Base-by-base conservation (phyloP, 306 rosid species). In the Urtica urens region DNA sequence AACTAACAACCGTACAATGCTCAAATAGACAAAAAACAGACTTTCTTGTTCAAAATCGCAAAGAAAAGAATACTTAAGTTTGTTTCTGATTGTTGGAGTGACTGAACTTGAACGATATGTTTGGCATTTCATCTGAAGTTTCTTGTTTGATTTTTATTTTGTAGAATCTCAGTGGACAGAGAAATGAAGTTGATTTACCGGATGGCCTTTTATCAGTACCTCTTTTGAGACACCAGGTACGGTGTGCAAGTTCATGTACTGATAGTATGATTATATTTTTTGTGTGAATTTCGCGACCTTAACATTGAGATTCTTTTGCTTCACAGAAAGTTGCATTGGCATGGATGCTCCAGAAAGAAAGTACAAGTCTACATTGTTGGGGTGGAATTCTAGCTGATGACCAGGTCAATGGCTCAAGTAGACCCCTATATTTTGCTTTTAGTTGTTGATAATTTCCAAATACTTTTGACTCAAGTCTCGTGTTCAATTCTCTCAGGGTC, bases 321-420 rank as follows among this genome's bases (percentile, higher is more conserved):
- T 66, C 57, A 33, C 84, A 90, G 99, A 90, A 79, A 79, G 85
- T 85, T 60, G 99, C 99, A 49, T 72, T 90, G 73, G 79, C 82
- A 60, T 90, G 99, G 96, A 85, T 85, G 96, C 73, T 85, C 60
- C 94, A 79, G 74, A 90, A 82, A 77, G 99, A 90, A 75, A 90
- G 63, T 49, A 79, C 75, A 72, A 90, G 87, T 78, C 68, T 81
- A 74, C 95, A 85, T 75, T 90, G 99, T 72, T 62, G 79, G 70
- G 99, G 99, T 57, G 99, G 99, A 56, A 85, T 90, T 60, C 72
- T 90, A 72, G 99, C 96, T 54, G 99, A 90, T 77, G 99, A 90
- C 56, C 99, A 90, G 94, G 99, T 85, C 39, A 65, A 48, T 56
- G 43, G 46, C 58, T 21, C 47, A 38, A 25, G 3, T 57, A 19